Percentiles rank a stretch among this genome's conserved stretches.
These are phyloP conservation scores for Neurospora terricola DNA, from an alignment of 495 filamentous ascomycete genomes.

Conservation along the genomic window DNA sequence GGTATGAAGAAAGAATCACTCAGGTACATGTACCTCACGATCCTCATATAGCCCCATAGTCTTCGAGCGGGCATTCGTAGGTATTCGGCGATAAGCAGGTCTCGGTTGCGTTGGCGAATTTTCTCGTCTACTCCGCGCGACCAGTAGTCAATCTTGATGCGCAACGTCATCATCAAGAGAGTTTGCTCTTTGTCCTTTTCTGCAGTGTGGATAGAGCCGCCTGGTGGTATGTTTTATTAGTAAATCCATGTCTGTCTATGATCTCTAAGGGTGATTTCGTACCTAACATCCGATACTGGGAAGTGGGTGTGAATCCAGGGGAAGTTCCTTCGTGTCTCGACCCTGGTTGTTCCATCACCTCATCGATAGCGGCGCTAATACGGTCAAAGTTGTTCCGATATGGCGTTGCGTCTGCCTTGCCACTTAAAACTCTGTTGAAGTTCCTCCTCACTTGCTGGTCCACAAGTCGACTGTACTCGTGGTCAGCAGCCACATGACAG, in stretches of 20 bases:
- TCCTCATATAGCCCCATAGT: neutral
- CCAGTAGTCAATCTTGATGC: conserved; percentile 17
- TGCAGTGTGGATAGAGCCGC: conserved; percentile 1
- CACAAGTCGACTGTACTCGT: neutral
- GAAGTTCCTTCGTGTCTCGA: neutral
- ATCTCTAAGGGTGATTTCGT: neutral
- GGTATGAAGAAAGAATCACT: neutral
- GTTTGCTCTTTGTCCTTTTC: conserved; percentile 6
- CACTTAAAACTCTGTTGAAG: neutral
- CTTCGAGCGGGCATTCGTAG: neutral
- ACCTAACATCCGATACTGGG: neutral
- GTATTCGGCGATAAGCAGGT: conserved; percentile 15
- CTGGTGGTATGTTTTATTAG: neutral
- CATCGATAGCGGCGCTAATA: neutral
- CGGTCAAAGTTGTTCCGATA: too few species aligned
- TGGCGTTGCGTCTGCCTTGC: neutral
- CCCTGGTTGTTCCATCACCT: neutral
- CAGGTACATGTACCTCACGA: neutral
- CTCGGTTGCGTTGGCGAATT: conserved; percentile 13
- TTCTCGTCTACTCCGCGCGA: conserved; percentile 13
- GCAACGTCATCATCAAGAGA: conserved; percentile 5
- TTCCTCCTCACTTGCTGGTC: neutral
- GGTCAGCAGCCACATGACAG: neutral
- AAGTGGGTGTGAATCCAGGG: neutral
- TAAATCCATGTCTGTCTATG: neutral